Base-by-base conservation (phyloP, 495 filamentous ascomycete species). In the Amniculicola lignicola region DNA sequence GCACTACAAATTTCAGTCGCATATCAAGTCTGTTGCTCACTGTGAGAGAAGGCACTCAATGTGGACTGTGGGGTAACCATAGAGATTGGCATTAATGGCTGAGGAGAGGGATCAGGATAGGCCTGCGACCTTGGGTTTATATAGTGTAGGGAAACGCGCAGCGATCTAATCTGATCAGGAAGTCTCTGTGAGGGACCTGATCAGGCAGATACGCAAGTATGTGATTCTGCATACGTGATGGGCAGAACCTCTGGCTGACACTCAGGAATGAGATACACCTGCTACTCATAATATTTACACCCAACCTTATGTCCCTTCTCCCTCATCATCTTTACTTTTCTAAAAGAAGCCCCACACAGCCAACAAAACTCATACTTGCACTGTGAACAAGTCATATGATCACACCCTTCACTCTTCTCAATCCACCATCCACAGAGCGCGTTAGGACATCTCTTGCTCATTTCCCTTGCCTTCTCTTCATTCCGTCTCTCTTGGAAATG, bases 331-430 rank as follows among this genome's bases (percentile, higher is more conserved):
- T 11, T 38, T 29, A 55, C 47, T 14, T 14, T 14, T 23, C 19
- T 24, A 49, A 57, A 49, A 10, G 6, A n/a, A 1, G 53, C 43
- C 2, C 43, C 33, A 52, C 55, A 59, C 25, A 44, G 38, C 55
- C 55, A 59, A 28, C 55, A 59, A 41, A 59, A 59, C 48, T 52
- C 38, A 33, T 42, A 59, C 37, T 28, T n/a, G 39, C 55, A 59
- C 21, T 57, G 48, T 36, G 22, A 48, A 24, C 53, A 57, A 25
- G 55, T 52, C 55, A 59, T 52, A 44, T 44, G 37, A 59, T 59
- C 55, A 15, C 55, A 59, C 1, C 55, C 55, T 28, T 52, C 55
- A 16, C 27, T 45, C 28, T 59, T 59, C 27, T 51, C 31, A 14
- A 59, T 59, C 41, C 47, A 52, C 36, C 40, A 59, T 1, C 55